Evolutionary conservation across 2,329 filamentous ascomycete genomes (phyloP).

Genomic region (Furcasterigmium furcatum): DNA sequence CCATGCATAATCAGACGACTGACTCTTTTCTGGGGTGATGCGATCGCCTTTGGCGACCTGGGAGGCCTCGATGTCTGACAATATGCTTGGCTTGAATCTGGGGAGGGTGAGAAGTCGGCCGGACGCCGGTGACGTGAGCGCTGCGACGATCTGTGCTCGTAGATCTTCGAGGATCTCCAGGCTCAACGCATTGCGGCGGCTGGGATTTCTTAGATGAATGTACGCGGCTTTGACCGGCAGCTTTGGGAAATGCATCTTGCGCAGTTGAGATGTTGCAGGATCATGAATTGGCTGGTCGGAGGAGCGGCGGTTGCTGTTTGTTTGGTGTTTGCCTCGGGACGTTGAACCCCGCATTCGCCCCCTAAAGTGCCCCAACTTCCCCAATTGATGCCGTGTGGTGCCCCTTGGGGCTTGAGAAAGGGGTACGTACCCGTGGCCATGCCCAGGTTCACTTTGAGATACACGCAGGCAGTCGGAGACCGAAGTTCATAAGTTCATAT

Average conservation of each 20-base stretch:
- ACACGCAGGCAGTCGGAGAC: too few species aligned
- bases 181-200: conserved; percentile 20
- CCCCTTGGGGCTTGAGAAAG: too few species aligned
- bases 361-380: too few species aligned
- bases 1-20: conserved; percentile 16
- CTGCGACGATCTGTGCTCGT: conserved; percentile 16
- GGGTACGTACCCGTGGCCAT: too few species aligned
- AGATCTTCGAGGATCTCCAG: conserved; percentile 17
- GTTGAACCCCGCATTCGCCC: too few species aligned
- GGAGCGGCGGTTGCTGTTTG: too few species aligned
- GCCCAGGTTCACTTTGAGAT: too few species aligned
- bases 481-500: too few species aligned
- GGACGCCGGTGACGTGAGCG: conserved; percentile 17
- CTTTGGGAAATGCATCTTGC: conserved; percentile 13
- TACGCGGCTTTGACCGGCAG: conserved; percentile 21
- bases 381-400: too few species aligned
- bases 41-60: not conserved
- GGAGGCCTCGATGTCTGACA: conserved; percentile 13
- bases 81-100: conserved; percentile 15
- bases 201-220: conserved; percentile 18
- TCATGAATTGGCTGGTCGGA: too few species aligned
- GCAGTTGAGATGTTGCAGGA: not conserved
- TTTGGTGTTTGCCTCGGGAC: too few species aligned
- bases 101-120: conserved; percentile 20
- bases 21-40: not conserved